phyloP scores from a whole-genome alignment of 2,329 filamentous ascomycete species.

The Ophiocordyceps unilateralis region DNA sequence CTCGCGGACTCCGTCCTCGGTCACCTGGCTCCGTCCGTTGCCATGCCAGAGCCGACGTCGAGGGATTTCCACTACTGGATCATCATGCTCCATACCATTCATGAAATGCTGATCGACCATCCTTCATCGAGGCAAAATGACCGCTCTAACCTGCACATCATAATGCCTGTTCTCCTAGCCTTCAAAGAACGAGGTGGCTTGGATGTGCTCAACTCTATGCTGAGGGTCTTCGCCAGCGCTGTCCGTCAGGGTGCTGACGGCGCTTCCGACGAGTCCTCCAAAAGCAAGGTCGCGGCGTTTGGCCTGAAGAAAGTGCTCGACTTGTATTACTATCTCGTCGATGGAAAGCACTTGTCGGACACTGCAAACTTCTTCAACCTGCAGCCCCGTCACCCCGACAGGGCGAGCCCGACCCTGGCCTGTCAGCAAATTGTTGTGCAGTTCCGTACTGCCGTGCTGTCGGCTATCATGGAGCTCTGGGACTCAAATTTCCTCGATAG shows the following conservation, averaged over 20 bases:
- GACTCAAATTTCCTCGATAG: constrained; percentile 71
- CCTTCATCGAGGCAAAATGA: constrained; percentile 31
- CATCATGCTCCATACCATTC: constrained; percentile 59
- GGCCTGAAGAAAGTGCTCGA: constrained; percentile 70
- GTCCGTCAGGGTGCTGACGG: constrained; percentile 18
- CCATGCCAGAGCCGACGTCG: constrained; percentile 27
- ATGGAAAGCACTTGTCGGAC: constrained; percentile 66
- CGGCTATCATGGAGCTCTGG: constrained; percentile 66
- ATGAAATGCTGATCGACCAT: constrained; percentile 60
- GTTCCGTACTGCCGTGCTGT: constrained; percentile 62
- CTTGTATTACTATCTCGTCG: constrained; percentile 61
- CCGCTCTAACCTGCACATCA: constrained; percentile 33
- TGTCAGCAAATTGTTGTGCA: constrained; percentile 72
- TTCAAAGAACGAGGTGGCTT: constrained; percentile 75
- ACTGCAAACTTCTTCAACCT: constrained; percentile 41
- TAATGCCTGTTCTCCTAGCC: constrained; percentile 65
- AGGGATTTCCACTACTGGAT: constrained; percentile 69
- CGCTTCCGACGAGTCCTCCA: constrained; percentile 26
- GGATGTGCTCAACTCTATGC: constrained; percentile 52
- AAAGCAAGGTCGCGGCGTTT: constrained; percentile 31
- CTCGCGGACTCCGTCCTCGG: constrained; percentile 54
- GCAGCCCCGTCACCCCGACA: constrained; percentile 19
- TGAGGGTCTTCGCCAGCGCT: constrained; percentile 41
- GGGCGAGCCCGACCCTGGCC: constrained; percentile 21
- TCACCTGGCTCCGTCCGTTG: constrained; percentile 38